Evolutionary conservation across 129 eudicot species (phyloP).

Genomic region (Artemisia tridentata): DNA sequence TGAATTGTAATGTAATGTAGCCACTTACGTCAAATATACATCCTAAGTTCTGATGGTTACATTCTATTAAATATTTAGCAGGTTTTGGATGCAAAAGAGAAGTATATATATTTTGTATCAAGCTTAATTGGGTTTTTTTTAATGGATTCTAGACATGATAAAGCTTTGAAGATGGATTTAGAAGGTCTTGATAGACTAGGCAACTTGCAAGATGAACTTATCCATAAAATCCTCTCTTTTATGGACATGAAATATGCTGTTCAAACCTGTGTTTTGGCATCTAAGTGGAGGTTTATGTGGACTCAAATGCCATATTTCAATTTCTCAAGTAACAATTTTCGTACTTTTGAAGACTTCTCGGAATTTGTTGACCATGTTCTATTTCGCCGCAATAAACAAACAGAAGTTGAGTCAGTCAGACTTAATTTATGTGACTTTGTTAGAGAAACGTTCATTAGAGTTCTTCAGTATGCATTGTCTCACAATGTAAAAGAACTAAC

Average conservation of each 20-base stretch:
- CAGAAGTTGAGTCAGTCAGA: not conserved
- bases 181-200: conserved; percentile 1
- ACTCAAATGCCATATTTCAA: not conserved
- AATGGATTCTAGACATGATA: not conserved
- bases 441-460: not conserved
- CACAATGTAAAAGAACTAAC: not conserved
- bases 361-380: not conserved
- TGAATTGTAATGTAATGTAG: no score
- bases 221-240: not conserved
- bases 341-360: no score
- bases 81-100: no score
- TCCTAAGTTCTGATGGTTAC: no score
- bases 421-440: not conserved
- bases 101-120: no score
- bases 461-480: not conserved
- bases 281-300: not conserved
- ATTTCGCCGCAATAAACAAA: not conserved
- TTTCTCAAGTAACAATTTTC: not conserved
- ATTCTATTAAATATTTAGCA: no score
- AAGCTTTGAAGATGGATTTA: not conserved
- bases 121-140: no score
- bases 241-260: not conserved
- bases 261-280: not conserved
- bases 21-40: no score
- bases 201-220: not conserved